Conservation (phyloP, 73 alveolate species). For the Stentor coeruleus region DNA sequence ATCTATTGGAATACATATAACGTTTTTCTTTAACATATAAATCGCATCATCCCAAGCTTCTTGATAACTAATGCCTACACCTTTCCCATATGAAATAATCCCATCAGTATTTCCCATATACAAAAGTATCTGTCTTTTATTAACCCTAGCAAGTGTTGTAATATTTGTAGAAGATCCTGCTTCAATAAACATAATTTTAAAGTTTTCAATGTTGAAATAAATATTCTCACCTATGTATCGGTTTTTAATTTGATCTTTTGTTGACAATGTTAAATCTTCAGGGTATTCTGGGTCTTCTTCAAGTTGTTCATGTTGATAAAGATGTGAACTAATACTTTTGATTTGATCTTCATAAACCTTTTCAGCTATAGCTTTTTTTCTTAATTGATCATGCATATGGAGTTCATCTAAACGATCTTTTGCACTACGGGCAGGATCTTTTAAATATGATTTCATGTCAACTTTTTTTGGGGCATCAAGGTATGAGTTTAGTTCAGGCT, state of each 20-base stretch:
- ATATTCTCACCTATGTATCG: slow-evolving; percentile 27
- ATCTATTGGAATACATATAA: slow-evolving; percentile 36
- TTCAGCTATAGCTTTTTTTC: slow-evolving; percentile 49
- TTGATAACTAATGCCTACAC: slow-evolving; percentile 56
- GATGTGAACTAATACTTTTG: background rate
- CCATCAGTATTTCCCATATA: slow-evolving; percentile 61
- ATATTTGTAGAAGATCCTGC: slow-evolving; percentile 48
- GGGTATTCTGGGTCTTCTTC: slow-evolving; percentile 18
- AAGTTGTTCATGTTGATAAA: background rate
- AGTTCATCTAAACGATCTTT: slow-evolving; percentile 44
- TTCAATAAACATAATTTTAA: slow-evolving; percentile 49
- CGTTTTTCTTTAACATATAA: slow-evolving; percentile 27
- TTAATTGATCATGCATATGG: slow-evolving; percentile 60
- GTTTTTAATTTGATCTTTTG: slow-evolving; percentile 14
- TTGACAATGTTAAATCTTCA: background rate
- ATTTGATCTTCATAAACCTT: background rate
- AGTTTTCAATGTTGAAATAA: slow-evolving; percentile 33
- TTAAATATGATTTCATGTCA: slow-evolving; percentile 38
- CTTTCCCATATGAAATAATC: slow-evolving; percentile 55
- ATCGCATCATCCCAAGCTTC: slow-evolving; percentile 50
- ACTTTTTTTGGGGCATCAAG: slow-evolving; percentile 47
- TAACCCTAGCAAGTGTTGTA: slow-evolving; percentile 50
- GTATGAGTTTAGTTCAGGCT: slow-evolving; percentile 45
- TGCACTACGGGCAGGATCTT: slow-evolving; percentile 35
- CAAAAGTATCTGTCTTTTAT: slow-evolving; percentile 51